These are phyloP conservation scores for Citrus mangshanensis DNA, from an alignment of 345 rosid genomes.

Conservation along the genomic window DNA sequence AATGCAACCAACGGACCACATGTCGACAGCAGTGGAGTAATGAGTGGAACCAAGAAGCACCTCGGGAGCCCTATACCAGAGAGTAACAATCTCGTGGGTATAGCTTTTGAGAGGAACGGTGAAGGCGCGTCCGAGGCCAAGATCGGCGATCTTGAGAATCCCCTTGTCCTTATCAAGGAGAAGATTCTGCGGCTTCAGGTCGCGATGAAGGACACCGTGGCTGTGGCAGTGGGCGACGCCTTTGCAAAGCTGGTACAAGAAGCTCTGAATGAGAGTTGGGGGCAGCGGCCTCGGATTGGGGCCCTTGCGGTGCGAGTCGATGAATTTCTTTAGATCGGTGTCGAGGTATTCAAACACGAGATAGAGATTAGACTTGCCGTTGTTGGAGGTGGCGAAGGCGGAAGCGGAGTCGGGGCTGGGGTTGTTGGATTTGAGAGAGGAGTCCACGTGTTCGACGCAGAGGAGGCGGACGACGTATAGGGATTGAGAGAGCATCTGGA, in stretches of 20 bases:
- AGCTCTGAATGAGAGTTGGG: constrained; percentile 58
- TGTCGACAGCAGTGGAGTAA: constrained; percentile 85
- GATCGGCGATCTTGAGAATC: constrained; percentile 81
- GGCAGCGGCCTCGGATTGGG: constrained; percentile 66
- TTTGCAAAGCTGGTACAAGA: constrained; percentile 83
- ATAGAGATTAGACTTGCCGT: constrained; percentile 66
- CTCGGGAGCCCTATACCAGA: constrained; percentile 96
- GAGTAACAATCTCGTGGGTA: constrained; percentile 92
- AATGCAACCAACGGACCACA: constrained; percentile 99
- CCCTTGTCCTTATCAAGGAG: constrained; percentile 82
- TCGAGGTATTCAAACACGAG: constrained; percentile 90
- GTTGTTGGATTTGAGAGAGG: constrained; percentile 13
- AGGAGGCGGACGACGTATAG: constrained; percentile 89
- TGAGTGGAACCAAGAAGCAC: constrained; percentile 83
- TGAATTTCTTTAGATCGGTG: constrained; percentile 89
- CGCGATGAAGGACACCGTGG: constrained; percentile 92
- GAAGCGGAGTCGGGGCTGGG: constrained; percentile 16
- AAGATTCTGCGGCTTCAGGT: constrained; percentile 90
- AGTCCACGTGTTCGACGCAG: constrained; percentile 78
- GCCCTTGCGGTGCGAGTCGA: constrained; percentile 76
- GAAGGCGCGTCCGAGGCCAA: constrained; percentile 88
- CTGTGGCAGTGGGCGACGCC: constrained; percentile 96
- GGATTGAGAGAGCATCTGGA: constrained; percentile 86
- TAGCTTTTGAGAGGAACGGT: constrained; percentile 91
- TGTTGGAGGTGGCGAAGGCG: background rate